Evolutionary conservation across 208 protist species (phyloP).

Genomic region (Crithidia fasciculata): DNA sequence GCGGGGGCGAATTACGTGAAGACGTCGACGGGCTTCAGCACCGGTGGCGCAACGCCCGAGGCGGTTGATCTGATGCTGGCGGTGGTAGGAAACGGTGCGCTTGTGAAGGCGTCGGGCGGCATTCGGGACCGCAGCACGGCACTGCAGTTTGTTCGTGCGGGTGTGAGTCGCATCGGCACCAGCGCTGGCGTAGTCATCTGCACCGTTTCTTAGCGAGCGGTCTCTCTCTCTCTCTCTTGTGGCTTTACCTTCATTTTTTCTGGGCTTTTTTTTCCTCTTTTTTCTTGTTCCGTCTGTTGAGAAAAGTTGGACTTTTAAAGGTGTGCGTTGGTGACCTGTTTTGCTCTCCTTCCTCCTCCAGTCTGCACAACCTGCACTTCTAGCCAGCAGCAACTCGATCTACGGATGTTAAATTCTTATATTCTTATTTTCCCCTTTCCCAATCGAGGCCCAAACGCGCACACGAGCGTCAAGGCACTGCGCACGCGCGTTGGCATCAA

Average conservation of each 20-base stretch:
- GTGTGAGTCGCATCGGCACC: constrained; percentile 93
- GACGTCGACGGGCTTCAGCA: constrained; percentile 95
- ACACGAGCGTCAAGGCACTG: too few relatives aligned
- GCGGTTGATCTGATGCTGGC: constrained; percentile 91
- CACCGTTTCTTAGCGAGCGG: neutral
- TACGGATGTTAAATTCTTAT: too few relatives aligned
- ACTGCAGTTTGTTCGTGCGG: constrained; percentile 81
- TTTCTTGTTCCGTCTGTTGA: neutral
- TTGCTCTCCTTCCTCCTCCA: too few relatives aligned
- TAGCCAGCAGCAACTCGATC: too few relatives aligned
- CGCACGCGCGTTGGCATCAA: too few relatives aligned
- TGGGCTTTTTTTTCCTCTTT: neutral
- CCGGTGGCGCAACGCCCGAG: constrained; percentile 87
- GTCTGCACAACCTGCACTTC: too few relatives aligned
- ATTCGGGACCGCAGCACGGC: constrained; percentile 78
- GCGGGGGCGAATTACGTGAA: constrained; percentile 94
- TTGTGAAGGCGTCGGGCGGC: constrained; percentile 93
- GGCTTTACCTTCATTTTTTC: neutral
- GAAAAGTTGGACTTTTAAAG: neutral
- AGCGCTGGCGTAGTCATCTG: constrained; percentile 84
- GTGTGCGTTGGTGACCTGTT: too few relatives aligned
- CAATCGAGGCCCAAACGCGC: too few relatives aligned
- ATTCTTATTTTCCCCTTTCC: too few relatives aligned
- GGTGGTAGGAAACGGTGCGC: constrained; percentile 78
- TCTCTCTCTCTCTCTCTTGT: neutral